These are phyloP conservation scores for Coccinonectria pachysandricola DNA, from an alignment of 2,329 filamentous ascomycete genomes.

Conservation along the genomic window DNA sequence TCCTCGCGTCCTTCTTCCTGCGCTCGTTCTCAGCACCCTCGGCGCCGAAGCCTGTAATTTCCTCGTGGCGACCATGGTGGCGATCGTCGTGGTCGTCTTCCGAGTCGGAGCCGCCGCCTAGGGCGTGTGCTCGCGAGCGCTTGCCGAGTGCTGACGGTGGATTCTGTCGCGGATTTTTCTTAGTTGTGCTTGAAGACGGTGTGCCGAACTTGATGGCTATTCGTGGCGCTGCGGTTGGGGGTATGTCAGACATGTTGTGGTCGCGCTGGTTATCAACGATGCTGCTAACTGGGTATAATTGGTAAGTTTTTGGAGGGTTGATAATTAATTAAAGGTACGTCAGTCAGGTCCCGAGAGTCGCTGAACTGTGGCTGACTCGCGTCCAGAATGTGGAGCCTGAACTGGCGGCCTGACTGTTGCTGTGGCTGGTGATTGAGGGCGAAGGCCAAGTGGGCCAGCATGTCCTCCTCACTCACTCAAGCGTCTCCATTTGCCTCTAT, in stretches of 20 bases:
- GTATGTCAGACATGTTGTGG: conserved; percentile 14
- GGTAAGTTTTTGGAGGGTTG: too few relatives aligned
- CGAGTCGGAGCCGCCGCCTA: conserved; percentile 33
- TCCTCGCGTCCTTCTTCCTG: conserved; percentile 19
- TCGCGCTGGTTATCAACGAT: too few relatives aligned
- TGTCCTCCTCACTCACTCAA: too few relatives aligned
- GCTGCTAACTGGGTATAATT: not conserved
- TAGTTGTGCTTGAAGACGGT: conserved; percentile 17
- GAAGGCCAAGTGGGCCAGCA: too few relatives aligned
- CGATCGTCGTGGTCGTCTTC: conserved; percentile 29
- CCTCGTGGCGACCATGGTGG: conserved; percentile 28
- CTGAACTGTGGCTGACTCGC: too few relatives aligned
- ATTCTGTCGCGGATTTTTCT: conserved; percentile 21
- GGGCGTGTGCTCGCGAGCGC: conserved; percentile 32
- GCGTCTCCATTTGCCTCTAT: too few relatives aligned
- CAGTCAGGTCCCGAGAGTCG: too few relatives aligned
- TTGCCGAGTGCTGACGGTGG: conserved; percentile 39
- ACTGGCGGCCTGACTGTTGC: too few relatives aligned
- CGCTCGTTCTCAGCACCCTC: conserved; percentile 33
- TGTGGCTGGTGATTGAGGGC: too few relatives aligned
- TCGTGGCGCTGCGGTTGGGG: too few relatives aligned
- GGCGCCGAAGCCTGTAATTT: conserved; percentile 39
- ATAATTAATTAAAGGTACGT: too few relatives aligned
- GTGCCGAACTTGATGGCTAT: conserved; percentile 41
- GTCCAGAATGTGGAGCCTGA: too few relatives aligned